Percentiles rank a stretch among this genome's conserved stretches.
These are phyloP conservation scores for Saturnispora zaruensis DNA, from an alignment of 805 yeast genomes.

Conservation along the genomic window DNA sequence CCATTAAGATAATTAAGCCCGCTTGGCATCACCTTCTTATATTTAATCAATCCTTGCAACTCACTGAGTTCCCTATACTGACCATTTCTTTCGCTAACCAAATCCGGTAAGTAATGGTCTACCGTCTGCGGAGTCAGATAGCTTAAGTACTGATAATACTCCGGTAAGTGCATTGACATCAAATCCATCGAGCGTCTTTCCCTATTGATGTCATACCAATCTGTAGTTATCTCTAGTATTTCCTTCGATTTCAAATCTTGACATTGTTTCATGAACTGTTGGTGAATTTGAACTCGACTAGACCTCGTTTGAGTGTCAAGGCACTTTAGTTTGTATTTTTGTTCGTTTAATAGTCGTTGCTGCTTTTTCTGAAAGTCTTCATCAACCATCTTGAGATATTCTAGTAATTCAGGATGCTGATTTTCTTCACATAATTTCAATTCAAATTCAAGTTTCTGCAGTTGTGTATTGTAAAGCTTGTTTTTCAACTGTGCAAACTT, in stretches of 20 bases:
- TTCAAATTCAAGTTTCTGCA: slow-evolving; percentile 70
- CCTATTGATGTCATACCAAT: slow-evolving; percentile 87
- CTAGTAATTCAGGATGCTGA: slow-evolving; percentile 81
- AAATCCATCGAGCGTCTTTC: slow-evolving; percentile 80
- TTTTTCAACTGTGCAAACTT: slow-evolving; percentile 85
- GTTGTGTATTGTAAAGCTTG: slow-evolving; percentile 72
- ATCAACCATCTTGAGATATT: slow-evolving; percentile 62
- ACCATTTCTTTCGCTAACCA: slow-evolving; percentile 61
- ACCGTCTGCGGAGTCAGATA: slow-evolving; percentile 21
- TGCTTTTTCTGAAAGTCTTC: slow-evolving; percentile 66
- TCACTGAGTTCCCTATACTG: slow-evolving; percentile 61
- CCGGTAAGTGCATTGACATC: slow-evolving; percentile 44
- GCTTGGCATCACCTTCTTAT: slow-evolving; percentile 56
- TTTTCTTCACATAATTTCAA: slow-evolving; percentile 81
- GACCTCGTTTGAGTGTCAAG: slow-evolving; percentile 78
- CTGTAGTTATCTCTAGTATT: slow-evolving; percentile 64
- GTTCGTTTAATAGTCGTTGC: slow-evolving; percentile 27
- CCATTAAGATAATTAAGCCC: slow-evolving; percentile 59
- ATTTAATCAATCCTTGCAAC: slow-evolving; percentile 56
- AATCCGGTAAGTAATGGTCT: slow-evolving; percentile 28
- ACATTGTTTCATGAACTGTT: slow-evolving; percentile 61
- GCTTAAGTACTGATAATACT: slow-evolving; percentile 30
- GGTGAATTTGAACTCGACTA: slow-evolving; percentile 71
- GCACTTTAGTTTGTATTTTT: slow-evolving; percentile 63
- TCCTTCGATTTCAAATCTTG: slow-evolving; percentile 59